Evolutionary conservation across 139 green algal species (phyloP), one percentile per base, ranked within the genome.

Genomic region (Chlorella sp.): DNA sequence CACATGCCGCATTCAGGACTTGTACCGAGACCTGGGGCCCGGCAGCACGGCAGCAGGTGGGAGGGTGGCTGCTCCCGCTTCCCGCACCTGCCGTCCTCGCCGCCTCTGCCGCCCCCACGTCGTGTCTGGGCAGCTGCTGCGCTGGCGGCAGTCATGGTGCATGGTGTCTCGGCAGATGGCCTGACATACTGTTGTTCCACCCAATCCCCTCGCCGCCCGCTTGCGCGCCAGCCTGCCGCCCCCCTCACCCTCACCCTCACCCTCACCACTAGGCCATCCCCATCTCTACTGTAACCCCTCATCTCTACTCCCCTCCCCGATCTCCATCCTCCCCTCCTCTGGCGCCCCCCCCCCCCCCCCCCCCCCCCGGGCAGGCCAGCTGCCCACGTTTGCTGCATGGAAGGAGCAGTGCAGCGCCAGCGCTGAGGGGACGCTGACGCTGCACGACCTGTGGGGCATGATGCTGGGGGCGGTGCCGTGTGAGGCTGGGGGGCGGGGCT

Each of bases 381-480:
- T 94, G 85, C 89, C 87, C 22, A 91, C 68, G 11, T 94, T 89
- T 82, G 79, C 69, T 2, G 83, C 83, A 37, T 93, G 91, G 83
- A 81, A 77, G 11, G 32, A 42, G 30, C 85, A 73, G 36, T 86
- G 86, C 61, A 85, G 77, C 57, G 39, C 79, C 5, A 57, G 57
- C 32, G 91, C 64, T 0, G 86, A 91, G 36, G 71, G 88, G n/a
- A 73, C 66, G 3, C 71, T 39, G 34, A 91, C 91, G 28, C 82
- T 96, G 79, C 88, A 91, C 39, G 93, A 96, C 80, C 89, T 96
- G n/a, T 96, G 91, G 91, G 92, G 75, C 60, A 90, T 92, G 36
- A n/a, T n/a, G n/a, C n/a, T n/a, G n/a, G n/a, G n/a, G n/a, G n/a
- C n/a, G n/a, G n/a, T n/a, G n/a, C n/a, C n/a, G n/a, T n/a, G n/a